Percentiles rank a stretch among this genome's conserved stretches.
phyloP scores from a whole-genome alignment of 306 rosid species.

The Castanospermum australe region DNA sequence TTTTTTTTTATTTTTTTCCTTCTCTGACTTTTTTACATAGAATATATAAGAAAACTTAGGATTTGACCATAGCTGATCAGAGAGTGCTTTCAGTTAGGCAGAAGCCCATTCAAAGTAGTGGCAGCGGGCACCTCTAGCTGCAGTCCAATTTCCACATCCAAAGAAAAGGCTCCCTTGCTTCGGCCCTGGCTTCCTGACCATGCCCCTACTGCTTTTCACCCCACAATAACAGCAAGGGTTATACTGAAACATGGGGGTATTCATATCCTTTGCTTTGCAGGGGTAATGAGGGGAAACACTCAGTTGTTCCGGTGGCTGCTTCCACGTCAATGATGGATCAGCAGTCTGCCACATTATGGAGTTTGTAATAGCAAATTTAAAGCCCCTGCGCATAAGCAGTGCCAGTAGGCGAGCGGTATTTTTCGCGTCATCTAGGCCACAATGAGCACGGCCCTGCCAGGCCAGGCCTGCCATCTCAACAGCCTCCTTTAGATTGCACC shows the following conservation, averaged over 20 bases:
- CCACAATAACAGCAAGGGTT: slow-evolving; percentile 78
- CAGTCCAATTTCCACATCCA: slow-evolving; percentile 90
- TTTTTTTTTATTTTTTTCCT: not conserved
- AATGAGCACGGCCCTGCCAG: slow-evolving; percentile 96
- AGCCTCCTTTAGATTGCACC: slow-evolving; percentile 91
- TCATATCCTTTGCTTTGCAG: slow-evolving; percentile 54
- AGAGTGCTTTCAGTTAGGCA: slow-evolving; percentile 43
- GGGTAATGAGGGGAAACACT: slow-evolving; percentile 45
- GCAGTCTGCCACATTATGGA: slow-evolving; percentile 63
- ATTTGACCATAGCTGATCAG: slow-evolving; percentile 35
- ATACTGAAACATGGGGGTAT: slow-evolving; percentile 44
- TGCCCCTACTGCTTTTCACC: slow-evolving; percentile 70
- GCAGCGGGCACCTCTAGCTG: slow-evolving; percentile 79
- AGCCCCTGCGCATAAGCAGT: slow-evolving; percentile 76
- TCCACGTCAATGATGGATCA: slow-evolving; percentile 55
- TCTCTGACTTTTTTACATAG: slow-evolving; percentile 30
- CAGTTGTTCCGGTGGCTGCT: slow-evolving; percentile 55
- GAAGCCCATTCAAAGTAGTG: slow-evolving; percentile 92
- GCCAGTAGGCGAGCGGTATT: slow-evolving; percentile 84
- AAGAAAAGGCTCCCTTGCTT: slow-evolving; percentile 80
- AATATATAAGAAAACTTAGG: slow-evolving; percentile 38
- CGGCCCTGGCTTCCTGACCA: slow-evolving; percentile 82
- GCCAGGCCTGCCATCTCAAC: slow-evolving; percentile 84
- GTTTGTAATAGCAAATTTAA: slow-evolving; percentile 74
- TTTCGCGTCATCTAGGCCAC: slow-evolving; percentile 94